Evolutionary conservation across 495 filamentous ascomycete species (phyloP).

Genomic region (Oleoguttula mirabilis): DNA sequence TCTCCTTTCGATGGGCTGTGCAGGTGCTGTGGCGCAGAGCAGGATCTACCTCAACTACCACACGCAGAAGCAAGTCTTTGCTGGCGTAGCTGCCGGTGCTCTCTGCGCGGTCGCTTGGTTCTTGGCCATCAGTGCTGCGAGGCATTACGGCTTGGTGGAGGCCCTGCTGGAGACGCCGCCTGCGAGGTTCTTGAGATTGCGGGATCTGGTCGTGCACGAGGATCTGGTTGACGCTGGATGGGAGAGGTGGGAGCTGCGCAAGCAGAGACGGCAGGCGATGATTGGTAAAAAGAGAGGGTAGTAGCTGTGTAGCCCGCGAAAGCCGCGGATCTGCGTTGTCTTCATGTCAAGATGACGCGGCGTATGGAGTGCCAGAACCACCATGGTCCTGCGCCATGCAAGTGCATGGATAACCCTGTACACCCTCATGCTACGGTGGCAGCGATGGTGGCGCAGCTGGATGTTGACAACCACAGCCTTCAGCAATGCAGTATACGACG

Average conservation of each 20-base stretch:
- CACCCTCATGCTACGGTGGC: too few relatives aligned
- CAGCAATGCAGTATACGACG: too few relatives aligned
- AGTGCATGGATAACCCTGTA: too few relatives aligned
- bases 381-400: too few relatives aligned
- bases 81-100: constrained; percentile 59
- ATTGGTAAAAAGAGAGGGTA: neutral
- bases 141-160: constrained; percentile 52
- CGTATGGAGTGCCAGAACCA: too few relatives aligned
- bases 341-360: too few relatives aligned
- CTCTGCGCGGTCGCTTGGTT: constrained; percentile 73
- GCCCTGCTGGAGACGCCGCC: constrained; percentile 58
- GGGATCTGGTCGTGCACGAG: constrained; percentile 81
- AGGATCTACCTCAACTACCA: constrained; percentile 91
- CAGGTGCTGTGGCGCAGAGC: constrained; percentile 61
- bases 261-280: constrained; percentile 2
- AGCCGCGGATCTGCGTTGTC: too few relatives aligned
- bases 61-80: constrained; percentile 74
- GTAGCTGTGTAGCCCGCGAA: neutral
- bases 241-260: constrained; percentile 63
- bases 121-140: constrained; percentile 47
- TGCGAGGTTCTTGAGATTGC: constrained; percentile 51
- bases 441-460: too few relatives aligned
- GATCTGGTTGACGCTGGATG: constrained; percentile 86
- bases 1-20: constrained; percentile 43
- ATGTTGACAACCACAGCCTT: too few relatives aligned